Evolutionary conservation across 768 basidiomycete species (phyloP).

Genomic region (Agrocybe pediades): DNA sequence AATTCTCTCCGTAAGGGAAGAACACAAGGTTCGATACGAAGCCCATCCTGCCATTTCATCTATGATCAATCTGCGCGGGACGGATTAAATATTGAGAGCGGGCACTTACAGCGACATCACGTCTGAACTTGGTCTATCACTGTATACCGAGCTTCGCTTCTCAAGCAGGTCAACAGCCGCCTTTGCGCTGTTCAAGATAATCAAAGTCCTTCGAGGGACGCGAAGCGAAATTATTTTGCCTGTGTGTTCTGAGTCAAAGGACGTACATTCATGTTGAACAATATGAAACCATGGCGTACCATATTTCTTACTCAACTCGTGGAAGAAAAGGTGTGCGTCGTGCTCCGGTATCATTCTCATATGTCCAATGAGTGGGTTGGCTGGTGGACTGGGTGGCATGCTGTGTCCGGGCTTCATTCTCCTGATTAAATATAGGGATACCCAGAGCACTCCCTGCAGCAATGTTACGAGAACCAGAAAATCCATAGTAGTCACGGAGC

Average conservation of each 20-base stretch:
- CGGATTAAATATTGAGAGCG: constrained; percentile 14
- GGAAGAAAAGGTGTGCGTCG: constrained; percentile 10
- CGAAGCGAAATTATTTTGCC: constrained; percentile 46
- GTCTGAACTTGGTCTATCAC: constrained; percentile 46
- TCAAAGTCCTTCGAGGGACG: constrained; percentile 54
- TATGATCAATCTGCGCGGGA: not conserved
- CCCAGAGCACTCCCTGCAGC: no score
- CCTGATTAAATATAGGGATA: no score
- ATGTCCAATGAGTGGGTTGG: constrained; percentile 40
- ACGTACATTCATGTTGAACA: not conserved
- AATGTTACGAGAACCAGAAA: no score
- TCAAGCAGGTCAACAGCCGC: constrained; percentile 57
- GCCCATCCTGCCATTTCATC: constrained; percentile 37
- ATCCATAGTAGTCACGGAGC: no score
- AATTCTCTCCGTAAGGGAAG: constrained; percentile 48
- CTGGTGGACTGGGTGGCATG: constrained; percentile 37
- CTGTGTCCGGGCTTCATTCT: no score
- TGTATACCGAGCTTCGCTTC: constrained; percentile 61
- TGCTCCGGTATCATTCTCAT: constrained; percentile 32
- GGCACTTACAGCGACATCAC: not conserved
- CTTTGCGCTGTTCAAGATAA: constrained; percentile 50
- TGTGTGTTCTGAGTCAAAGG: not conserved
- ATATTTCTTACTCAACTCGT: constrained; percentile 28
- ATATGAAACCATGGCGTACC: constrained; percentile 23
- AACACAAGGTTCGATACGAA: constrained; percentile 51